phyloP scores from a whole-genome alignment of 331 rosid species.

The Arachis monticola region DNA sequence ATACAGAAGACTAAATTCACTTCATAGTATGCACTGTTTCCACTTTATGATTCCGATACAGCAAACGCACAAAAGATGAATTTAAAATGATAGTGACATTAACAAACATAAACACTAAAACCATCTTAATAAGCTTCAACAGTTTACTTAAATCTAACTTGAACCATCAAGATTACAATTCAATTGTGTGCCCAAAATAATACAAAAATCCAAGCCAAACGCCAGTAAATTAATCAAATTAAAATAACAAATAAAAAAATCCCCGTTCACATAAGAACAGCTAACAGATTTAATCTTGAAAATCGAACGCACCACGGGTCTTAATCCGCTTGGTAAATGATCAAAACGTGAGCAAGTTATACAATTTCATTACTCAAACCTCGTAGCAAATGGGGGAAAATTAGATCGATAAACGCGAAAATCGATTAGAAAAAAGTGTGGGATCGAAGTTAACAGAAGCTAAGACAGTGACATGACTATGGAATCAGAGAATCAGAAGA shows the following conservation, averaged over 20 bases:
- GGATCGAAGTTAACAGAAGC: conserved; percentile 34
- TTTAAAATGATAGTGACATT: not conserved
- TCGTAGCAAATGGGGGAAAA: conserved; percentile 4
- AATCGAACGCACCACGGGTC: conserved; percentile 5
- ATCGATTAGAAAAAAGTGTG: not conserved
- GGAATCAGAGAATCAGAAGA: conserved; percentile 15
- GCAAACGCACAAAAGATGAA: conserved; percentile 3
- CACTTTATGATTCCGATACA: conserved; percentile 13
- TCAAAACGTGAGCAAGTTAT: conserved; percentile 27
- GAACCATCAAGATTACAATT: conserved; percentile 26
- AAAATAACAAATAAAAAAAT: not conserved
- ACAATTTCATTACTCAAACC: not conserved
- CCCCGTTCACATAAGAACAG: not conserved
- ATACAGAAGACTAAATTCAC: conserved; percentile 1
- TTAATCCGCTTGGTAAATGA: conserved; percentile 32
- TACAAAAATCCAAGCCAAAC: conserved; percentile 3
- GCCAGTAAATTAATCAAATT: conserved; percentile 34
- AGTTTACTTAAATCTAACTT: not conserved
- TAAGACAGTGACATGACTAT: not conserved
- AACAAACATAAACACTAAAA: not conserved
- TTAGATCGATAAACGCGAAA: conserved; percentile 27
- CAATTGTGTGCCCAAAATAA: not conserved
- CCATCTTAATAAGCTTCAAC: not conserved
- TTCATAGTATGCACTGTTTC: conserved; percentile 2
- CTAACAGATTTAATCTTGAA: not conserved